These are phyloP conservation scores for Ochromonadaceae sp. DNA, from an alignment of 352 stramenopile species.

Conservation along the genomic window DNA sequence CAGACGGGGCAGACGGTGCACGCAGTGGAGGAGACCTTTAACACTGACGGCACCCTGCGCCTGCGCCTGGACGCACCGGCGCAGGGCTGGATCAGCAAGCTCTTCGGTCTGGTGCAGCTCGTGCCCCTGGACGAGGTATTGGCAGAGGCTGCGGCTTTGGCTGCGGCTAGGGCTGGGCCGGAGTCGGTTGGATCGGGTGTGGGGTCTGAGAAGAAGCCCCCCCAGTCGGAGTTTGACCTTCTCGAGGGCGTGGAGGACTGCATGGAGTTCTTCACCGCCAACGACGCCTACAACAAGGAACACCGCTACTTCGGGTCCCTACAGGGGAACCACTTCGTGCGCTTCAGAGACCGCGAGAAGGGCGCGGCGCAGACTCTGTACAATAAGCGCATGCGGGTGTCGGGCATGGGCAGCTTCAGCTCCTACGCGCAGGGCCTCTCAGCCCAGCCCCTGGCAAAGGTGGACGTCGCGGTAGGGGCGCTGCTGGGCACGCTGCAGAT, in stretches of 20 bases:
- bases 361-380: too few species aligned
- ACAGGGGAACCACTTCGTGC: not conserved
- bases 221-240: not conserved
- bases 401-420: too few species aligned
- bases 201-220: too few species aligned
- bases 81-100: constrained; percentile 15
- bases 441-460: too few species aligned
- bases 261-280: not conserved
- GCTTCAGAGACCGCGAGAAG: too few species aligned
- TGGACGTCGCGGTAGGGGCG: too few species aligned
- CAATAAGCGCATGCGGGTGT: too few species aligned
- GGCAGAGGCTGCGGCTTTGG: not conserved
- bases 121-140: not conserved
- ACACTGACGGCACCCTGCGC: constrained; percentile 1
- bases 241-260: not conserved
- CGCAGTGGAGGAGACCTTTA: not conserved
- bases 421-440: too few species aligned
- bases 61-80: not conserved
- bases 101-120: not conserved
- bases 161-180: not conserved
- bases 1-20: not conserved
- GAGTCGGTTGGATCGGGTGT: too few species aligned
- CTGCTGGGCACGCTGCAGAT: too few species aligned
- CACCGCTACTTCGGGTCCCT: constrained; percentile 3
- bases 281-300: not conserved